Base-by-base conservation (phyloP, 2,329 filamentous ascomycete genomes). In the Aspergillus calidoustus region DNA sequence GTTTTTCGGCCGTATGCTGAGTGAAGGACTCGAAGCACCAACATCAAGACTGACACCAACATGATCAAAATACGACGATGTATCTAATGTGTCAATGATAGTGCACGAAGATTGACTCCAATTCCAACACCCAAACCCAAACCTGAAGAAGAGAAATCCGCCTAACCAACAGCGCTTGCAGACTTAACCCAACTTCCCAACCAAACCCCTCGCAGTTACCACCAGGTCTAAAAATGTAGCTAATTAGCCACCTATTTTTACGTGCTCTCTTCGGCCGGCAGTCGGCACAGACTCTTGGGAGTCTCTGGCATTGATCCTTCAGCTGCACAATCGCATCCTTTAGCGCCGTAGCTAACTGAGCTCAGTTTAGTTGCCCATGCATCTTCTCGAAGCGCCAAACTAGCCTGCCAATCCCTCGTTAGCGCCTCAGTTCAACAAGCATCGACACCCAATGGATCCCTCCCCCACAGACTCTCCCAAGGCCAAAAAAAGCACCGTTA, bases 1-100 rank as follows among this genome's bases (percentile, higher is more conserved):
- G 61, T 85, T 43, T 86, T 83, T 72, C 80, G 78, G 47, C 80
- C 83, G 7, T 84, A 73, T 66, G 70, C 73, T 7, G 76, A 78
- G 63, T 77, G 44, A 57, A 34, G n/a, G 8, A 17, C 28, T 48
- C 46, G 13, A 22, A 23, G 23, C 34, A 48, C 46, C 46, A 48
- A 48, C 46, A 48, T 19, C 51, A 44, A 54, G 8, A 48, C 46
- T 22, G 28, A 48, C 46, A 48, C 34, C 51, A 54, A 54, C 52
- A 54, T 15, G 22, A n/a, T 2, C 23, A 44, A 17, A 38, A 44
- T 15, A 34, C 19, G 31, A 34, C 19, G 31, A 52, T 47, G 44
- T 19, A 19, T 47, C 44, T 23, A 47, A 47, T 19, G 44, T 47
- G 6, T 47, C n/a, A 22, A 23, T 41, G 13, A 41, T 41, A 41